Percentiles rank a stretch among this genome's conserved stretches.
Evolutionary conservation across 257 asterid genomes (phyloP).

Genomic region (Solanum virginianum): DNA sequence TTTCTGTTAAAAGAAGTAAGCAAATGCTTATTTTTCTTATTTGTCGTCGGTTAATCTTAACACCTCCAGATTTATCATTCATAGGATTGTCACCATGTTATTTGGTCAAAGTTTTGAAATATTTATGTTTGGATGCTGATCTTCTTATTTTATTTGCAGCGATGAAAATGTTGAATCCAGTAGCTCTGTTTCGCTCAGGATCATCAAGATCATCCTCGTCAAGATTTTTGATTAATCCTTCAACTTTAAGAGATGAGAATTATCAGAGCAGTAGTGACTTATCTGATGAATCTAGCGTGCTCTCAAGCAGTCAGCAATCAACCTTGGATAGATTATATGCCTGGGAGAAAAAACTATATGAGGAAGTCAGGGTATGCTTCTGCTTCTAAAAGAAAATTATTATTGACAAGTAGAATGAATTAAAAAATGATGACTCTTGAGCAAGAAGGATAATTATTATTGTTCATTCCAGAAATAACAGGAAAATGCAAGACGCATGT

Average conservation of each 20-base stretch:
- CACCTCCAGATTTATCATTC: background rate
- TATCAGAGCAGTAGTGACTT: slow-evolving; percentile 55
- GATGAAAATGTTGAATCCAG: slow-evolving; percentile 82
- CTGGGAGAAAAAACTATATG: slow-evolving; percentile 96
- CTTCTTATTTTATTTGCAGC: slow-evolving; percentile 30
- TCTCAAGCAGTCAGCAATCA: slow-evolving; percentile 76
- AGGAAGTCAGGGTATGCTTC: slow-evolving; percentile 82
- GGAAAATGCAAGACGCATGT: background rate
- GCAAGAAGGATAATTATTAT: background rate
- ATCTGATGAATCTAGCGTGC: slow-evolving; percentile 47
- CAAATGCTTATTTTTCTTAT: background rate
- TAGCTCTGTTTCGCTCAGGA: slow-evolving; percentile 65
- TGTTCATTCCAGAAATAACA: background rate
- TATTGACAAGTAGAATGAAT: background rate
- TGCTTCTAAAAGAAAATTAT: background rate
- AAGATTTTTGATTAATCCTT: slow-evolving; percentile 46
- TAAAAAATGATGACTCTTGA: background rate
- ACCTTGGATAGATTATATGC: slow-evolving; percentile 76
- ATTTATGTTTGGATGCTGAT: background rate
- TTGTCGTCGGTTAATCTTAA: background rate
- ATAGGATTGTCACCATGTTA: background rate
- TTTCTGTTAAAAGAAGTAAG: background rate
- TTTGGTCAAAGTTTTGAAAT: background rate
- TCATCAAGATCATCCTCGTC: slow-evolving; percentile 77
- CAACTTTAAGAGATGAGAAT: slow-evolving; percentile 50